A percentile compares a stretch with the other conserved stretches of the same genome.
Conservation (phyloP, 2,329 filamentous ascomycete genomes). For the Pyricularia grisea region DNA sequence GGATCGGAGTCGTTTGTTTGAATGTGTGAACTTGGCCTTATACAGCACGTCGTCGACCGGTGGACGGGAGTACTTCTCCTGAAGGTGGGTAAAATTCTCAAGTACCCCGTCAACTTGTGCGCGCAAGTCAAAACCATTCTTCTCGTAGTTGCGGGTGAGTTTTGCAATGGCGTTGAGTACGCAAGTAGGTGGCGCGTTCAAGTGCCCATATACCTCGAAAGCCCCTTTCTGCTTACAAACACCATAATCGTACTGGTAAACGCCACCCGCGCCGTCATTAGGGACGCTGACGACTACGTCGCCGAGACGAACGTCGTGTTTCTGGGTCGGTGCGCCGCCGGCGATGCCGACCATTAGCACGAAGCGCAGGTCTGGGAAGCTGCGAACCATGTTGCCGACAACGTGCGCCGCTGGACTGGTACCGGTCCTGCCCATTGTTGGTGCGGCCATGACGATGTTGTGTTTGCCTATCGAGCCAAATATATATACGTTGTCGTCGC, state of each 20-base stretch:
- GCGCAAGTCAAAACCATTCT: not conserved
- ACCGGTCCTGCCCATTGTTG: constrained; percentile 18
- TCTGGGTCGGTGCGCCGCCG: constrained; percentile 24
- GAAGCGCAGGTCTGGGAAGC: constrained; percentile 19
- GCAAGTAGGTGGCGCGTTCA: no score
- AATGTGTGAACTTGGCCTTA: not conserved
- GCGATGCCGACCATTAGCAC: constrained; percentile 24
- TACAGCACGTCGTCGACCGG: not conserved
- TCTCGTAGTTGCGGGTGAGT: no score
- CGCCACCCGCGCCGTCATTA: constrained; percentile 10
- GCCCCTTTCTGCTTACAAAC: constrained; percentile 10
- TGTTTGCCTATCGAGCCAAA: constrained; percentile 21
- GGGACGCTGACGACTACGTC: constrained; percentile 20
- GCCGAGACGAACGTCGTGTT: constrained; percentile 18
- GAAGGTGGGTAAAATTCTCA: not conserved
- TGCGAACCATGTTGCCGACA: constrained; percentile 17
- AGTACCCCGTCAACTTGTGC: not conserved
- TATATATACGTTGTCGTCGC: constrained; percentile 22
- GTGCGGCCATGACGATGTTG: constrained; percentile 23
- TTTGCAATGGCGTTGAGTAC: no score
- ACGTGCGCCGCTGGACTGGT: constrained; percentile 16
- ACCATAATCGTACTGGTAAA: constrained; percentile 19
- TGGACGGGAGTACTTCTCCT: no score
- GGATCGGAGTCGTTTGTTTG: not conserved
- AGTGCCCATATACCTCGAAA: not conserved